phyloP scores from a whole-genome alignment of 495 filamentous ascomycete genomes.

The Annulohypoxylon moriforme region DNA sequence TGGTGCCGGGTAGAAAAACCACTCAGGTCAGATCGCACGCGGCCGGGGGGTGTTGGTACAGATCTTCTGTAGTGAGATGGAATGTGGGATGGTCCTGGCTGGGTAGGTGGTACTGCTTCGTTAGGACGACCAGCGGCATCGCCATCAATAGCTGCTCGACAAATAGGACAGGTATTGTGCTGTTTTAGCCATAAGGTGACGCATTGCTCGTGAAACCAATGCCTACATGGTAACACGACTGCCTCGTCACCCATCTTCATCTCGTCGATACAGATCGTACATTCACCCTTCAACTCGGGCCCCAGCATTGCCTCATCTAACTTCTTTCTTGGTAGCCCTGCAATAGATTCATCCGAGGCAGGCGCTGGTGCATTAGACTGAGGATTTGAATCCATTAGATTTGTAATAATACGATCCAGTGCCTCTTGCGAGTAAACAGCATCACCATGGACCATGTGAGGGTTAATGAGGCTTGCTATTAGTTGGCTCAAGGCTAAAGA shows the following conservation, averaged over 20 bases:
- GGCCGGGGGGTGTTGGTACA: slow-evolving; percentile 7
- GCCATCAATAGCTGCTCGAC: slow-evolving; percentile 76
- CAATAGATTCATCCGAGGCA: slow-evolving; percentile 79
- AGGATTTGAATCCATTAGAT: slow-evolving; percentile 84
- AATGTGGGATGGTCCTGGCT: slow-evolving; percentile 9
- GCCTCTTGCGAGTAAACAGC: slow-evolving; percentile 94
- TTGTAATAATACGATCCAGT: slow-evolving; percentile 86
- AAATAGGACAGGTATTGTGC: slow-evolving; percentile 92
- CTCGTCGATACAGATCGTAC: slow-evolving; percentile 93
- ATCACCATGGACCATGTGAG: slow-evolving; percentile 74
- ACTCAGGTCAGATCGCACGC: slow-evolving; percentile 34
- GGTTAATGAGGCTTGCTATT: slow-evolving; percentile 67
- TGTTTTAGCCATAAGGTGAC: slow-evolving; percentile 83
- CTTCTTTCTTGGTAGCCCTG: slow-evolving; percentile 73
- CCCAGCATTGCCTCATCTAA: slow-evolving; percentile 74
- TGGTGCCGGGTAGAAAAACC: slow-evolving; percentile 17
- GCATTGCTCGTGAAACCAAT: slow-evolving; percentile 90
- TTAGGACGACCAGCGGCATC: slow-evolving; percentile 38
- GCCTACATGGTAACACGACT: slow-evolving; percentile 82
- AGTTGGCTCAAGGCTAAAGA: slow-evolving; percentile 52
- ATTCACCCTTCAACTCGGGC: slow-evolving; percentile 72
- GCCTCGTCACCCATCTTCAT: slow-evolving; percentile 80
- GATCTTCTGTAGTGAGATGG: slow-evolving; percentile 30
- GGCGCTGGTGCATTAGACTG: slow-evolving; percentile 84
- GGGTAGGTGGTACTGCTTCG: slow-evolving; percentile 23